Percentiles rank a stretch among this genome's conserved stretches.
These are phyloP conservation scores for Hypsizygus marmoreus DNA, from an alignment of 768 basidiomycete genomes.

Conservation along the genomic window DNA sequence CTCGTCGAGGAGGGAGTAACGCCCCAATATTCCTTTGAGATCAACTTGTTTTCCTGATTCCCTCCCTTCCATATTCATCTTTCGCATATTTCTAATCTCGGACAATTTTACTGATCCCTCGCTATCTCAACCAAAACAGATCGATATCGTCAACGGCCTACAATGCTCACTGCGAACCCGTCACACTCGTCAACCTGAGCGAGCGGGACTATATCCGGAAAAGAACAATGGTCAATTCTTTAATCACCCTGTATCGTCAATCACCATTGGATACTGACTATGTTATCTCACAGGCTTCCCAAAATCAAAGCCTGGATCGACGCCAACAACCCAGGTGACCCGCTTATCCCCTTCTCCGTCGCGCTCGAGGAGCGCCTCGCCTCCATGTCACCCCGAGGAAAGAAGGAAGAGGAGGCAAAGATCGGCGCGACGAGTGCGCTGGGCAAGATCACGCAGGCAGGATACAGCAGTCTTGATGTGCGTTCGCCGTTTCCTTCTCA, in stretches of 20 bases:
- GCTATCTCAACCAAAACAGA: slow-evolving; percentile 57
- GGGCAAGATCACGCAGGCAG: slow-evolving; percentile 93
- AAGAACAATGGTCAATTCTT: slow-evolving; percentile 88
- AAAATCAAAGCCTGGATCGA: slow-evolving; percentile 99
- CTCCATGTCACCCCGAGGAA: slow-evolving; percentile 61
- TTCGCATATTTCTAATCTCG: slow-evolving; percentile 3
- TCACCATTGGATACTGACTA: neutral
- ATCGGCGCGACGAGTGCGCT: slow-evolving; percentile 75
- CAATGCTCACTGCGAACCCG: slow-evolving; percentile 95
- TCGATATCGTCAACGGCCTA: slow-evolving; percentile 88
- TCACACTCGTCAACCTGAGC: slow-evolving; percentile 95
- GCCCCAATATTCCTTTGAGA: slow-evolving; percentile 71
- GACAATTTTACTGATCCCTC: slow-evolving; percentile 23
- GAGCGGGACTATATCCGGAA: slow-evolving; percentile 94
- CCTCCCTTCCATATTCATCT: slow-evolving; percentile 3
- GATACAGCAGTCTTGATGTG: slow-evolving; percentile 85
- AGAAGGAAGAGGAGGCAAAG: slow-evolving; percentile 75
- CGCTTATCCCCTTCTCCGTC: slow-evolving; percentile 96
- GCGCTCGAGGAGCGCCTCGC: slow-evolving; percentile 90
- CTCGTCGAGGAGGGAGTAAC: slow-evolving; percentile 88
- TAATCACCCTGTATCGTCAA: neutral
- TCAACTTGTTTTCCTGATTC: slow-evolving; percentile 21
- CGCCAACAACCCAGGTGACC: slow-evolving; percentile 92
- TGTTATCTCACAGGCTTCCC: slow-evolving; percentile 58
- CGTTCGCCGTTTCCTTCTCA: slow-evolving; percentile 22